phyloP scores from a whole-genome alignment of 1,139 yeast genomes.

The Arxiozyma telluris region DNA sequence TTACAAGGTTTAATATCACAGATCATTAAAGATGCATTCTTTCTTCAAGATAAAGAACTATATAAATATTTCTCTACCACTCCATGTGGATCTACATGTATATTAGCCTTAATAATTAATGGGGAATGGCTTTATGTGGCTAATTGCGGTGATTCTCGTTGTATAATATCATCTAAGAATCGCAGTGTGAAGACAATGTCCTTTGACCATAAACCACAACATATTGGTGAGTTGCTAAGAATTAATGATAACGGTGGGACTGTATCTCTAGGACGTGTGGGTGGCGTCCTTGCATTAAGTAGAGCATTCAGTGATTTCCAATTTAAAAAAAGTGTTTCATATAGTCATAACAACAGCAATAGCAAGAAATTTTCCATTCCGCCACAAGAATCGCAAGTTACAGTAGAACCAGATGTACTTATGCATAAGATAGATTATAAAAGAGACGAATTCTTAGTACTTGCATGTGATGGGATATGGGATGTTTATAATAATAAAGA shows the following conservation, averaged over 20 bases:
- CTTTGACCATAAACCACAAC: slow-evolving; percentile 69
- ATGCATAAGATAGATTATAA: slow-evolving; percentile 39
- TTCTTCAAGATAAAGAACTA: slow-evolving; percentile 48
- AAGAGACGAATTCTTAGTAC: slow-evolving; percentile 54
- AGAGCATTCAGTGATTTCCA: slow-evolving; percentile 73
- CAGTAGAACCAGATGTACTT: slow-evolving; percentile 63
- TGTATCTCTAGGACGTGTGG: slow-evolving; percentile 58
- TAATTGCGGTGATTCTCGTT: slow-evolving; percentile 69
- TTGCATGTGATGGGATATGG: slow-evolving; percentile 80
- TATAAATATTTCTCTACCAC: slow-evolving; percentile 36
- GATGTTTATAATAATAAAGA: slow-evolving; percentile 60
- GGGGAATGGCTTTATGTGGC: slow-evolving; percentile 43
- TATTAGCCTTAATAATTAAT: slow-evolving; percentile 45
- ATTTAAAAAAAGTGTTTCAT: slow-evolving; percentile 43
- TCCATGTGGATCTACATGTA: slow-evolving; percentile 64
- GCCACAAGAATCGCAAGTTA: slow-evolving; percentile 37
- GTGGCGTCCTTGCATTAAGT: slow-evolving; percentile 62
- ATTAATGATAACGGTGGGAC: slow-evolving; percentile 69
- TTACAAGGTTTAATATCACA: slow-evolving; percentile 36
- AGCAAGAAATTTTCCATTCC: slow-evolving; percentile 22
- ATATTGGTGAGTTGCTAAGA: slow-evolving; percentile 64
- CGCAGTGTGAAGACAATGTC: slow-evolving; percentile 49
- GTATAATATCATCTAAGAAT: slow-evolving; percentile 41
- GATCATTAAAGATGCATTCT: slow-evolving; percentile 42
- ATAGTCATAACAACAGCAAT: slow-evolving; percentile 28